These are phyloP conservation scores for Aspergillus ustus DNA, from an alignment of 2,329 filamentous ascomycete genomes.

Conservation along the genomic window DNA sequence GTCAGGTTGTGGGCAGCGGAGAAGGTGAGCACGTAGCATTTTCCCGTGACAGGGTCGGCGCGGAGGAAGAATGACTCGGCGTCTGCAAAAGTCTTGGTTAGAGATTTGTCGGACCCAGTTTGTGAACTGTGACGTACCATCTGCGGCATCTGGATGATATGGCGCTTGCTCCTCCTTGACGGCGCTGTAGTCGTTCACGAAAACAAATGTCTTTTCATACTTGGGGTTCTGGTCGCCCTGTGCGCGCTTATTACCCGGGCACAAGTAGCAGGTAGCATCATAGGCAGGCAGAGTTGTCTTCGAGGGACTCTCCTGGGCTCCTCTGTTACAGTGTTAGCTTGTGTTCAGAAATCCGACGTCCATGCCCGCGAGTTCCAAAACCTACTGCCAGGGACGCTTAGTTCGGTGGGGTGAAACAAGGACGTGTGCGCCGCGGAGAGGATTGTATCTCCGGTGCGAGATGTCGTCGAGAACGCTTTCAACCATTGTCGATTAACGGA, in stretches of 20 bases:
- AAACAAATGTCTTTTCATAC: slow-evolving; percentile 87
- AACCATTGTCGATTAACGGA: slow-evolving; percentile 58
- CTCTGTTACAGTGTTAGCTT: slow-evolving; percentile 54
- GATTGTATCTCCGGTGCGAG: slow-evolving; percentile 92
- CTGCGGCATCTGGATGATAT: slow-evolving; percentile 64
- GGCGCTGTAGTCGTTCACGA: slow-evolving; percentile 96
- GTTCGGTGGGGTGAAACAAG: slow-evolving; percentile 95
- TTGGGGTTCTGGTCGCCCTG: slow-evolving; percentile 84
- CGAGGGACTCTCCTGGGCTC: slow-evolving; percentile 75
- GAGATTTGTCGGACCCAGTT: not conserved
- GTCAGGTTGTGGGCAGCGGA: slow-evolving; percentile 89
- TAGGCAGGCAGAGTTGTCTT: slow-evolving; percentile 75
- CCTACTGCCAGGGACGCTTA: slow-evolving; percentile 97
- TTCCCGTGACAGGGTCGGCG: slow-evolving; percentile 85
- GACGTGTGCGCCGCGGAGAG: slow-evolving; percentile 85
- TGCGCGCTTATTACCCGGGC: slow-evolving; percentile 86
- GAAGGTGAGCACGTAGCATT: slow-evolving; percentile 97
- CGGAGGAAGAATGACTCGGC: slow-evolving; percentile 76
- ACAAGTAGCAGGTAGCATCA: slow-evolving; percentile 92
- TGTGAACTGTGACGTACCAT: slow-evolving; percentile 45
- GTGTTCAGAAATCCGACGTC: not conserved
- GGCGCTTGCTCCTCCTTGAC: slow-evolving; percentile 91
- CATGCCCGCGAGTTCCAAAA: slow-evolving; percentile 21
- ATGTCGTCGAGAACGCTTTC: slow-evolving; percentile 89
- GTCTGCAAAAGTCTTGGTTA: slow-evolving; percentile 51